Conservation (phyloP, 2,329 filamentous ascomycete species). For the Ascochyta pisi region DNA sequence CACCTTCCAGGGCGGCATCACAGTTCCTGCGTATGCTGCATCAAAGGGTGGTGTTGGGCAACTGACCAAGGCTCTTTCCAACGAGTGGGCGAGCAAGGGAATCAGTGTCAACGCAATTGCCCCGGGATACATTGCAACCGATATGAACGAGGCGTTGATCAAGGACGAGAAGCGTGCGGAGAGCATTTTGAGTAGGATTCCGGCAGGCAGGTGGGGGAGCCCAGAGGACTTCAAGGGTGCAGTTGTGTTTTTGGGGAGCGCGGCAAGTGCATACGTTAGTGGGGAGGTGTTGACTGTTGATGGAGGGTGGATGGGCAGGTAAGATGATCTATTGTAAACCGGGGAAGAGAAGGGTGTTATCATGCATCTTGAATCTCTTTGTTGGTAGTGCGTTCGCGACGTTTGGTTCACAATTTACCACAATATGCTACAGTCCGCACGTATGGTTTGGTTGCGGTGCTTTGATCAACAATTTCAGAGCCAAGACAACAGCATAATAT, state of each 20-base stretch:
- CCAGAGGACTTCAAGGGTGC: conserved; percentile 90
- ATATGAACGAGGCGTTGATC: conserved; percentile 88
- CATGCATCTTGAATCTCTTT: not conserved
- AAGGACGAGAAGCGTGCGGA: conserved; percentile 72
- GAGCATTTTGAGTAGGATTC: conserved; percentile 81
- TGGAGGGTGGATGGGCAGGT: conserved; percentile 92
- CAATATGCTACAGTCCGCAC: too few relatives aligned
- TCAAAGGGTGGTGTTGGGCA: conserved; percentile 86
- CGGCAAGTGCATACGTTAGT: conserved; percentile 79
- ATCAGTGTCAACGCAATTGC: conserved; percentile 88
- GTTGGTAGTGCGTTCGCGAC: too few relatives aligned
- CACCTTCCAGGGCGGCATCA: conserved; percentile 85
- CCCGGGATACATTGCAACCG: conserved; percentile 89
- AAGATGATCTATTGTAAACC: conserved; percentile 18
- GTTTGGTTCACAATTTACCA: too few relatives aligned
- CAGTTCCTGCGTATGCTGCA: conserved; percentile 86
- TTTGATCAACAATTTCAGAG: not conserved
- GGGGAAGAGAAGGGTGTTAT: not conserved
- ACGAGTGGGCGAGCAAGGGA: conserved; percentile 83
- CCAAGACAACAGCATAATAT: not conserved
- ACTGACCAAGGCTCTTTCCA: conserved; percentile 82
- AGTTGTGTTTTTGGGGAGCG: conserved; percentile 77
- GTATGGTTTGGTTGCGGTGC: too few relatives aligned
- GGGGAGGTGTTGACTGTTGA: conserved; percentile 85
- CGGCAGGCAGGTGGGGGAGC: conserved; percentile 80